Conservation (phyloP, 768 basidiomycete genomes). For the Leccinum aurantiacum region DNA sequence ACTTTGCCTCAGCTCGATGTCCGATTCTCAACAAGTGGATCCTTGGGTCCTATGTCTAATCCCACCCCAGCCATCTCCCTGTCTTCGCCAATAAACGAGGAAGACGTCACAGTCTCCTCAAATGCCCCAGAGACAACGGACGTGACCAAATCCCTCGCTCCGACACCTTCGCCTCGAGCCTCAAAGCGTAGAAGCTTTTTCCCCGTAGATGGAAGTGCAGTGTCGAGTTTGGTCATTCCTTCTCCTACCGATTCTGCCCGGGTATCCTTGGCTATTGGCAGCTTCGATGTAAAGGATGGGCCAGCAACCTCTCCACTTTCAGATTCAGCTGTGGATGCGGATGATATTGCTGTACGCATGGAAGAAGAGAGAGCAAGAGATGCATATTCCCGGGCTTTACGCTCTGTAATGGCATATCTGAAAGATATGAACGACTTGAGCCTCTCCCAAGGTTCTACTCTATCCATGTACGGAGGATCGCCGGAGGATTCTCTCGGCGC, state of each 20-base stretch:
- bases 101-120: slow-evolving; percentile 12
- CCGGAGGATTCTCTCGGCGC: slow-evolving; percentile 41
- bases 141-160: slow-evolving; percentile 38
- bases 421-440: slow-evolving; percentile 94
- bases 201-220: slow-evolving; percentile 70
- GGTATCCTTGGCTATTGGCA: slow-evolving; percentile 44
- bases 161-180: slow-evolving; percentile 46
- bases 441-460: slow-evolving; percentile 53
- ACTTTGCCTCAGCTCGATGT: slow-evolving; percentile 64
- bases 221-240: slow-evolving; percentile 60
- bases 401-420: slow-evolving; percentile 94
- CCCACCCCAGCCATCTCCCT: slow-evolving; percentile 34
- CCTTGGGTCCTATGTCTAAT: slow-evolving; percentile 49
- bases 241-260: slow-evolving; percentile 62
- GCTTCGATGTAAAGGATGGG: slow-evolving; percentile 35
- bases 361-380: slow-evolving; percentile 75
- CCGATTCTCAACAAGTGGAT: slow-evolving; percentile 70
- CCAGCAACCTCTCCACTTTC: slow-evolving; percentile 35
- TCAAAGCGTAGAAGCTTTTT: slow-evolving; percentile 87
- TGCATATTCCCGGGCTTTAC: slow-evolving; percentile 75
- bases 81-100: slow-evolving; percentile 24
- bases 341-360: slow-evolving; percentile 46
- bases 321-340: slow-evolving; percentile 46
- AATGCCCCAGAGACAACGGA: slow-evolving; percentile 7
- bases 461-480: slow-evolving; percentile 58